These are phyloP conservation scores for Cerrena zonata DNA, from an alignment of 1,284 basidiomycete species.

Conservation along the genomic window DNA sequence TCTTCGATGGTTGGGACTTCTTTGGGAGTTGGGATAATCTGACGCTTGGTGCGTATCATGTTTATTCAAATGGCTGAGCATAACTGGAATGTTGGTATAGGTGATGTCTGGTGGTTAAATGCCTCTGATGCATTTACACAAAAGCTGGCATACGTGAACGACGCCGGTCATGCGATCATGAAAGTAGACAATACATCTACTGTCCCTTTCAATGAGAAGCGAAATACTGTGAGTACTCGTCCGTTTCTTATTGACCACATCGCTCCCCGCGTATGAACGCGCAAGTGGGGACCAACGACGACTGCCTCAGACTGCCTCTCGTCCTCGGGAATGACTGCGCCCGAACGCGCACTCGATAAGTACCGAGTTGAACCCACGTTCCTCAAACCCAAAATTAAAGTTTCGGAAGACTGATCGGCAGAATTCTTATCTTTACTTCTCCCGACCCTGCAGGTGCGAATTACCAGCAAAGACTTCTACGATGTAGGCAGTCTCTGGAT, in stretches of 20 bases:
- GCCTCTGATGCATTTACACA: constrained; percentile 35
- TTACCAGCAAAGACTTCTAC: constrained; percentile 48
- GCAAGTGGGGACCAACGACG: not conserved
- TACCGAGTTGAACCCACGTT: not conserved
- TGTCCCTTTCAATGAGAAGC: constrained; percentile 42
- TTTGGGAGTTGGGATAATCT: constrained; percentile 56
- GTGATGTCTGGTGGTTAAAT: constrained; percentile 49
- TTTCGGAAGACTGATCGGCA: too few relatives aligned
- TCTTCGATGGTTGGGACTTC: constrained; percentile 59
- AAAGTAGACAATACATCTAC: constrained; percentile 51
- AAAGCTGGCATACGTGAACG: constrained; percentile 51
- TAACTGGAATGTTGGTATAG: constrained; percentile 24
- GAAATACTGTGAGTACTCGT: constrained; percentile 45
- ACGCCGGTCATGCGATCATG: constrained; percentile 51
- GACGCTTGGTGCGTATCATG: constrained; percentile 47
- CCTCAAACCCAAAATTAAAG: too few relatives aligned
- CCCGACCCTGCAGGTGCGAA: constrained; percentile 35
- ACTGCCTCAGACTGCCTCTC: not conserved
- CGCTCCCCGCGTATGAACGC: not conserved
- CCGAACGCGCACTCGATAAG: not conserved
- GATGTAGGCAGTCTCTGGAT: constrained; percentile 44
- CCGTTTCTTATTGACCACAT: not conserved
- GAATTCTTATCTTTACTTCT: not conserved
- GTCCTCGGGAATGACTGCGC: not conserved
- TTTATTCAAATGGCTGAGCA: constrained; percentile 15